Conservation (phyloP, 139 green algal species). For the Diplosphaera chodatii region DNA sequence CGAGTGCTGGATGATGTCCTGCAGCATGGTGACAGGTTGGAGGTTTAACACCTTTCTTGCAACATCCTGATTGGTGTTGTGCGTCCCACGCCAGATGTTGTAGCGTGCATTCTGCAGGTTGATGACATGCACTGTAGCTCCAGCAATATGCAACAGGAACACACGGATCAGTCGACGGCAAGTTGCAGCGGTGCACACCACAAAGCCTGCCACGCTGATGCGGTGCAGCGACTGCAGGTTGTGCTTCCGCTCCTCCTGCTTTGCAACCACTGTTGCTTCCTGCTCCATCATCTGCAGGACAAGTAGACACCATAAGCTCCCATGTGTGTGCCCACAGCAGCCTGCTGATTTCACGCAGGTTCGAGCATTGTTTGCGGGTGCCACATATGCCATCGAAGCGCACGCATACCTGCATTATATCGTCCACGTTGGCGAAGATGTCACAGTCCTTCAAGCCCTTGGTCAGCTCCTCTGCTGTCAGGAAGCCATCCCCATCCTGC, state of each 20-base stretch:
- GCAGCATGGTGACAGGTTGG: background rate
- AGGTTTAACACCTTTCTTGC: too few relatives aligned
- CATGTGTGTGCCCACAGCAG: too few relatives aligned
- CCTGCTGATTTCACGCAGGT: too few relatives aligned
- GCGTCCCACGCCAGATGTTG: too few relatives aligned
- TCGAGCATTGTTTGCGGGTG: too few relatives aligned
- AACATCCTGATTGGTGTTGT: too few relatives aligned
- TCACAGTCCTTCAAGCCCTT: conserved; percentile 21
- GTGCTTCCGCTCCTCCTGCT: conserved; percentile 7
- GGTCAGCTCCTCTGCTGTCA: conserved; percentile 15
- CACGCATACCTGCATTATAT: background rate
- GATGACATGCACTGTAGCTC: too few relatives aligned
- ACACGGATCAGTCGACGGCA: too few relatives aligned
- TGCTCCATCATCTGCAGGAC: conserved; percentile 17
- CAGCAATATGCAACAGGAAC: too few relatives aligned
- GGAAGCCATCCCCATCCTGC: conserved; percentile 13
- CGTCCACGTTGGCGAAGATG: conserved; percentile 4
- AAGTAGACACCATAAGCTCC: too few relatives aligned
- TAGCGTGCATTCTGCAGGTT: too few relatives aligned
- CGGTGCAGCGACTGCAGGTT: conserved; percentile 9
- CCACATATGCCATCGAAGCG: background rate
- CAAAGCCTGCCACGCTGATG: conserved; percentile 3
- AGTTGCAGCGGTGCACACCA: too few relatives aligned
- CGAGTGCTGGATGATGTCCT: background rate
- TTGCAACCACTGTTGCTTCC: background rate